A percentile compares a stretch with the other conserved stretches of the same genome.
phyloP scores from a whole-genome alignment of 306 rosid species.

The Casuarina cunninghamiana region DNA sequence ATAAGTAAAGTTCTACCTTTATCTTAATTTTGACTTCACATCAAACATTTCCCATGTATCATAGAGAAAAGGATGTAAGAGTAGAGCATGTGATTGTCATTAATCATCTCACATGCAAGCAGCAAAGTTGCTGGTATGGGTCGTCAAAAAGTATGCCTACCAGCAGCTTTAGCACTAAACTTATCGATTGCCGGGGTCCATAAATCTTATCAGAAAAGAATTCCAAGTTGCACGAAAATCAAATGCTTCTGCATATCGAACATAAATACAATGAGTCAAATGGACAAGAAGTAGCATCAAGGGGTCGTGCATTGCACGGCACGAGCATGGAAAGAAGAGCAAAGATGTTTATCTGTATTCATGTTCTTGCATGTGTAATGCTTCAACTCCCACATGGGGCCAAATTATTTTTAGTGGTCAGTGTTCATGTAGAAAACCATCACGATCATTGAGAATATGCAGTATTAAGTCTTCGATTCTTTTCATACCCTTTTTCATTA shows the following conservation, averaged over 20 bases:
- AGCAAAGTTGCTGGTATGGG: neutral
- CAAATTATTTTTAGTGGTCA: neutral
- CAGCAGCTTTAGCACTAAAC: neutral
- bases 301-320: constrained; percentile 23
- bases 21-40: too few species aligned
- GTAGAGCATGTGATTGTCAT: neutral
- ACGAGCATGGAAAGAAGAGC: constrained; percentile 9
- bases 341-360: neutral
- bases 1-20: too few species aligned
- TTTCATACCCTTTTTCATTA: too few species aligned
- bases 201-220: neutral
- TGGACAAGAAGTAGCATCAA: neutral
- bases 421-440: neutral
- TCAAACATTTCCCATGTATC: too few species aligned
- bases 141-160: neutral
- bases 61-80: neutral
- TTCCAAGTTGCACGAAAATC: neutral
- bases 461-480: too few species aligned
- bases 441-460: neutral
- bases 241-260: neutral
- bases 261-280: neutral
- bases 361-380: constrained; percentile 42
- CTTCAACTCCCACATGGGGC: constrained; percentile 24
- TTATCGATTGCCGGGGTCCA: neutral
- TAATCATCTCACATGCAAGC: constrained; percentile 5